Evolutionary conservation across 345 rosid species (phyloP), one percentile per base, ranked within the genome.

Genomic region (Moringa oleifera): DNA sequence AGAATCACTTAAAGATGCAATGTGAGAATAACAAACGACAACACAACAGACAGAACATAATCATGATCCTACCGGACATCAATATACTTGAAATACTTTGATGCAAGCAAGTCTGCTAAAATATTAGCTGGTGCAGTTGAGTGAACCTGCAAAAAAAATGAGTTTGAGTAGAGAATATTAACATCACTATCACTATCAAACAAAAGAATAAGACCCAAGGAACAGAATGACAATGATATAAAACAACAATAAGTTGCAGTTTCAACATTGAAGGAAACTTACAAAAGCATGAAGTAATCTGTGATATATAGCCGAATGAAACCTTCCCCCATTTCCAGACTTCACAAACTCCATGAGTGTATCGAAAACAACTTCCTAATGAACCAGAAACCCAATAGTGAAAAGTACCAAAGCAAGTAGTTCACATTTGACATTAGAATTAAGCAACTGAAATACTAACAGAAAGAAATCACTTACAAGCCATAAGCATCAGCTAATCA

Each of bases 311-410:
- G 92, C 76, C 18, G 90, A 90, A 59, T 82, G 81, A 63, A 88
- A 90, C 20, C 73, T 77, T 60, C 96, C 96, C 22, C 77, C 72
- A 71, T 83, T 90, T 28, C 88, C 78, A 58, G 80, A 65, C 78
- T 83, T 90, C 65, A 88, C 89, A 65, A 88, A 83, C 59, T 85
- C 95, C 97, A 93, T 90, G 25, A 90, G 67, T 0, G 97, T 69
- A 25, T 85, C 98, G 76, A 88, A 67, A 58, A 86, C 85, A 47
- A 93, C 68, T 70, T 88, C 97, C 98, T 93, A 74, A 58, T 41
- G 17, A 41, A 11, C 47, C 47, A 41, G 47, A 41, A 41, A 41
- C 47, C 12, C 6, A 41, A 41, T 15, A 15, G 6, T 41, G 13
- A 41, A 41, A 41, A 41, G 47, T 7, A 7, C 6, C 9, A 1